phyloP scores from a whole-genome alignment of 2,329 filamentous ascomycete genomes.

The Boeremia exigua region DNA sequence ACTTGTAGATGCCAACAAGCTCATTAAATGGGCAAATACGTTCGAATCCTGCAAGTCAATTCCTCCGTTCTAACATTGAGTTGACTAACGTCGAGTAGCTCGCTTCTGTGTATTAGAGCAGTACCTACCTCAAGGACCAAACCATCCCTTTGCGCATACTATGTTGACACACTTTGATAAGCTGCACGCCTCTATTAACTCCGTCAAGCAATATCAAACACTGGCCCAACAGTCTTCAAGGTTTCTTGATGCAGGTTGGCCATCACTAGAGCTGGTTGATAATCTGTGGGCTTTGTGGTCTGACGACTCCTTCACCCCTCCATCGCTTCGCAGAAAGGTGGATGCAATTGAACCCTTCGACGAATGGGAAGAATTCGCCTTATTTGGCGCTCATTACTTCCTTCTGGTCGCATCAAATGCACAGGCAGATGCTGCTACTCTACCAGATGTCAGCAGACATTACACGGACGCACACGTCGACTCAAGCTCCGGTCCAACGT shows the following conservation, averaged over 20 bases:
- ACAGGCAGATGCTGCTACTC: slow-evolving; percentile 18
- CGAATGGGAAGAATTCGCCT: slow-evolving; percentile 92
- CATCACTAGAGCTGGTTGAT: slow-evolving; percentile 60
- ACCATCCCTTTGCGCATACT: slow-evolving; percentile 83
- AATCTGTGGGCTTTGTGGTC: slow-evolving; percentile 87
- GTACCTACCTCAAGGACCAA: slow-evolving; percentile 75
- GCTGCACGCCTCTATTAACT: slow-evolving; percentile 77
- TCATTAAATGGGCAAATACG: slow-evolving; percentile 79
- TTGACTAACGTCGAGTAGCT: slow-evolving; percentile 53
- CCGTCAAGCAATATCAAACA: slow-evolving; percentile 72
- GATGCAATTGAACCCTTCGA: slow-evolving; percentile 84
- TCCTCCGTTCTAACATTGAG: not conserved
- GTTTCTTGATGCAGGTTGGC: slow-evolving; percentile 75
- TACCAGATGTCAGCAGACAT: not conserved
- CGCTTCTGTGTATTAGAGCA: slow-evolving; percentile 89
- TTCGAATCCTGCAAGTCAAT: slow-evolving; percentile 68
- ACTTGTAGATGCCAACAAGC: slow-evolving; percentile 70
- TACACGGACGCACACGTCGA: not conserved
- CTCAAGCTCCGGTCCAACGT: slow-evolving; percentile 10
- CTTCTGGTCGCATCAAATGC: slow-evolving; percentile 69
- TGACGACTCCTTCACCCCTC: slow-evolving; percentile 68
- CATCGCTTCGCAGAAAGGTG: slow-evolving; percentile 65
- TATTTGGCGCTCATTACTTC: slow-evolving; percentile 86
- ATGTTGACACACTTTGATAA: slow-evolving; percentile 88
- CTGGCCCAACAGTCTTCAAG: slow-evolving; percentile 70